phyloP scores from a whole-genome alignment of 2,329 filamentous ascomycete species.

The Aspergillus viridinutans region DNA sequence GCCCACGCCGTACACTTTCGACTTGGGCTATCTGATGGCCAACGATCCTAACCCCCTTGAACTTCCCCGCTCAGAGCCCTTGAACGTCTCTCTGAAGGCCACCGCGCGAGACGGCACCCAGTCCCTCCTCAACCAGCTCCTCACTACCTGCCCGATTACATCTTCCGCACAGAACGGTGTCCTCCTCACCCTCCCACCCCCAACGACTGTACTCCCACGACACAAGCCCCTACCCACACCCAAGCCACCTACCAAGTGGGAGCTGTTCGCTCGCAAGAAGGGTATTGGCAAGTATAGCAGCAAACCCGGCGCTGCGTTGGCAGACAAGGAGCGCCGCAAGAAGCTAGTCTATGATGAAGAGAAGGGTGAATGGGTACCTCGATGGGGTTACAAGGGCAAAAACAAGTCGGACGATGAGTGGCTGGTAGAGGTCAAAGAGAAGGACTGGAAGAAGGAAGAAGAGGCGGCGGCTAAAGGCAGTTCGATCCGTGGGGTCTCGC shows the following conservation, averaged over 20 bases:
- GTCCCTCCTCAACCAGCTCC: constrained; percentile 87
- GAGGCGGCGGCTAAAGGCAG: constrained; percentile 53
- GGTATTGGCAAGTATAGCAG: constrained; percentile 83
- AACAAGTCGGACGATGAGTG: constrained; percentile 81
- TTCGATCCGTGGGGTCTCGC: constrained; percentile 61
- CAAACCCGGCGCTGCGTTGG: constrained; percentile 49
- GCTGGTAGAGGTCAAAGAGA: constrained; percentile 86
- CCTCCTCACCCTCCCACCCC: constrained; percentile 69
- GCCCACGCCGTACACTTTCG: constrained; percentile 86
- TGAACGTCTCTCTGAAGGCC: constrained; percentile 66
- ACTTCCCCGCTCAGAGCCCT: constrained; percentile 44
- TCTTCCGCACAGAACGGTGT: constrained; percentile 64
- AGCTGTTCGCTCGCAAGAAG: constrained; percentile 94
- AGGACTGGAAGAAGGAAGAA: constrained; percentile 66
- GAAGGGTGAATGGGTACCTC: constrained; percentile 81
- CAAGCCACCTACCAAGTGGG: constrained; percentile 88
- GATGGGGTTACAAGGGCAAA: constrained; percentile 91
- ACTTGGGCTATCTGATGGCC: constrained; percentile 80
- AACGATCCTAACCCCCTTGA: constrained; percentile 81
- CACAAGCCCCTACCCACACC: constrained; percentile 84
- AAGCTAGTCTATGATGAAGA: constrained; percentile 82
- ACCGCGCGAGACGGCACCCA: constrained; percentile 87
- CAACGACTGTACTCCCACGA: constrained; percentile 70
- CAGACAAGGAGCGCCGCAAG: constrained; percentile 59
- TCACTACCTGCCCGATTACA: constrained; percentile 77